Evolutionary conservation across 495 filamentous ascomycete species (phyloP).

Genomic region (Xylaria scruposa): DNA sequence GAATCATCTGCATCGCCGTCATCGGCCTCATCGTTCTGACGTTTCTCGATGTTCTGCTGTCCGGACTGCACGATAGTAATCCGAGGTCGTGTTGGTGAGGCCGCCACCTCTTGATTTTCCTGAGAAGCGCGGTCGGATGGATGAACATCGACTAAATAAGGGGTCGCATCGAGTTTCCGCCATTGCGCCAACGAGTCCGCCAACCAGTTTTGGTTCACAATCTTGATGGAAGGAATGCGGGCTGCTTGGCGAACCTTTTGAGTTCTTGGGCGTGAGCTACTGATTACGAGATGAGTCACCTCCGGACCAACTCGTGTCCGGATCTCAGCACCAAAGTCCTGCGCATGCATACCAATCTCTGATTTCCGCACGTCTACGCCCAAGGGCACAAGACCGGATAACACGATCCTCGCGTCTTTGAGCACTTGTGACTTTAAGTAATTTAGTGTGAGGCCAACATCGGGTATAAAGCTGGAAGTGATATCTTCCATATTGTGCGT

Average conservation of each 20-base stretch:
- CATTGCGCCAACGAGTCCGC: slow-evolving; percentile 80
- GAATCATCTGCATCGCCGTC: slow-evolving; percentile 42
- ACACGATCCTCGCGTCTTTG: slow-evolving; percentile 71
- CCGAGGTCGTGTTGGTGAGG: slow-evolving; percentile 47
- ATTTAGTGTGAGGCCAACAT: slow-evolving; percentile 83
- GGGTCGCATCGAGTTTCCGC: slow-evolving; percentile 73
- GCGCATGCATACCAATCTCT: slow-evolving; percentile 84
- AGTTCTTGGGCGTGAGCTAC: slow-evolving; percentile 71
- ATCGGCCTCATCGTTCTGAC: slow-evolving; percentile 39
- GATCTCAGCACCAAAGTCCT: slow-evolving; percentile 82
- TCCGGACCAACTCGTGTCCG: slow-evolving; percentile 55
- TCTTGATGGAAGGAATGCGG: slow-evolving; percentile 73
- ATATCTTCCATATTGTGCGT: slow-evolving; percentile 34
- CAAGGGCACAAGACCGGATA: slow-evolving; percentile 87
- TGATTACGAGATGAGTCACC: slow-evolving; percentile 62
- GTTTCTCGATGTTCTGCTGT: slow-evolving; percentile 30
- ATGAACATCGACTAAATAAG: slow-evolving; percentile 72
- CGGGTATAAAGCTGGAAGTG: slow-evolving; percentile 70
- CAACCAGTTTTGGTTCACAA: slow-evolving; percentile 91
- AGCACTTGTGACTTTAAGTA: slow-evolving; percentile 76
- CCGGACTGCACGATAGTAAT: slow-evolving; percentile 48
- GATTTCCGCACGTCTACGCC: slow-evolving; percentile 73
- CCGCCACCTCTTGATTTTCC: slow-evolving; percentile 39
- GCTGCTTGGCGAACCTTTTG: slow-evolving; percentile 85
- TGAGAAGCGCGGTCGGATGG: slow-evolving; percentile 61